phyloP scores from a whole-genome alignment of 1,139 yeast genomes.

The Zhuliangozyma parablackwelliae region DNA sequence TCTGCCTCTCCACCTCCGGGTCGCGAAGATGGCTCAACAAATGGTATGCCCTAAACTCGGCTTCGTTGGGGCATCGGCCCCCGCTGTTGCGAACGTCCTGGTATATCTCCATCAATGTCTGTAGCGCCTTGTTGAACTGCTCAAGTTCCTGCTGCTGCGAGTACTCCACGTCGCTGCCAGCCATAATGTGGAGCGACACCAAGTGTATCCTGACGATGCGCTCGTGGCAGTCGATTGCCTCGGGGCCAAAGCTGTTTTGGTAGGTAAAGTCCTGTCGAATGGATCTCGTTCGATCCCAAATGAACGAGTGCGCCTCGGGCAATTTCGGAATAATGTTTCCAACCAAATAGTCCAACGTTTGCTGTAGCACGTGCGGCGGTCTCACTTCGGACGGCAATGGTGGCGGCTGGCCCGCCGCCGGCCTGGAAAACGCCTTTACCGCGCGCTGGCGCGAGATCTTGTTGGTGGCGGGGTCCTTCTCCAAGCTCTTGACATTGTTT shows the following conservation, averaged over 20 bases:
- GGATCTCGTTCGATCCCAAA: slow-evolving; percentile 99
- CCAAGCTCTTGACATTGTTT: slow-evolving; percentile 78
- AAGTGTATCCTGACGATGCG: slow-evolving; percentile 87
- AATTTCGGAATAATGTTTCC: slow-evolving; percentile 57
- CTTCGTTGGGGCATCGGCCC: slow-evolving; percentile 72
- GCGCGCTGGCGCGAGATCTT: slow-evolving; percentile 62
- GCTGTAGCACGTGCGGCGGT: slow-evolving; percentile 72
- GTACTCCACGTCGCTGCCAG: slow-evolving; percentile 69
- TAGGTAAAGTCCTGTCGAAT: slow-evolving; percentile 96
- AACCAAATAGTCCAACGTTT: slow-evolving; percentile 67
- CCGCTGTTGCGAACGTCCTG: slow-evolving; percentile 73
- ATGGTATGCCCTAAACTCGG: slow-evolving; percentile 90
- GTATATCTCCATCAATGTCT: slow-evolving; percentile 84
- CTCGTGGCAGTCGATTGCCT: slow-evolving; percentile 91
- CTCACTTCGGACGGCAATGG: slow-evolving; percentile 96
- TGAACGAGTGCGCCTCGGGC: slow-evolving; percentile 83
- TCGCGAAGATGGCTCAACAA: slow-evolving; percentile 76
- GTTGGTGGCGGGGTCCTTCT: slow-evolving; percentile 63
- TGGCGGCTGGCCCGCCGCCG: slow-evolving; percentile 98
- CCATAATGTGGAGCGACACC: slow-evolving; percentile 80
- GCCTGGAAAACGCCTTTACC: slow-evolving; percentile 90
- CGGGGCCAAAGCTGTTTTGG: slow-evolving; percentile 91
- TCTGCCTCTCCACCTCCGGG: slow-evolving; percentile 75
- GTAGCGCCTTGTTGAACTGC: slow-evolving; percentile 87
- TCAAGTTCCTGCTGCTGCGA: slow-evolving; percentile 95